A percentile compares a stretch with the other conserved stretches of the same genome.
phyloP scores from a whole-genome alignment of 495 filamentous ascomycete species.

The Aspergillus sclerotioniger region DNA sequence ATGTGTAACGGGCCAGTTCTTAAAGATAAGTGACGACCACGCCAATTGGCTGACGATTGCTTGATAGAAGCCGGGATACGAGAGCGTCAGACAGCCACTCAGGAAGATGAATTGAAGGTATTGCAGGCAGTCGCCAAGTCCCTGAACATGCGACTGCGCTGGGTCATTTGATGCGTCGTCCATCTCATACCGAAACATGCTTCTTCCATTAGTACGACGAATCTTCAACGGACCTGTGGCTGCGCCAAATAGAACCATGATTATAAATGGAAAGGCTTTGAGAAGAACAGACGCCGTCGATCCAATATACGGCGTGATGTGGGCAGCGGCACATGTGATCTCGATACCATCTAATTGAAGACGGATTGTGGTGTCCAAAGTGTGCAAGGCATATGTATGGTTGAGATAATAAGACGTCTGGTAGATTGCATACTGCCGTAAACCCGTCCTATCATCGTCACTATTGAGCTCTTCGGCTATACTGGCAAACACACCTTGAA shows the following conservation, averaged over 20 bases:
- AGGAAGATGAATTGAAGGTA: conserved; percentile 22
- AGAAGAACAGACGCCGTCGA: conserved; percentile 1
- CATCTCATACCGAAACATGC: conserved; percentile 18
- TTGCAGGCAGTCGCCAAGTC: conserved; percentile 15
- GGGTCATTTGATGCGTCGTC: conserved; percentile 8
- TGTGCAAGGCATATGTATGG: conserved; percentile 7
- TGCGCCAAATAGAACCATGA: conserved; percentile 14
- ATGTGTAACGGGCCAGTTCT: conserved; percentile 19
- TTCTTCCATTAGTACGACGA: conserved; percentile 6
- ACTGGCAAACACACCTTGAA: neutral
- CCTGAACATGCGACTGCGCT: conserved; percentile 11
- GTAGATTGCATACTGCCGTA: conserved; percentile 12
- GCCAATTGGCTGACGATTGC: conserved; percentile 9
- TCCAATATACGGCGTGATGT: conserved; percentile 18
- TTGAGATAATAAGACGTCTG: conserved; percentile 12
- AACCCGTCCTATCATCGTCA: neutral
- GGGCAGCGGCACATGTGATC: conserved; percentile 10
- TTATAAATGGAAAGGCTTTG: conserved; percentile 8
- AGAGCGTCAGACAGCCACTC: conserved; percentile 14
- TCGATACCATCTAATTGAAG: conserved; percentile 11
- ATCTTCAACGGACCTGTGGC: conserved; percentile 3
- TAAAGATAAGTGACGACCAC: conserved; percentile 20
- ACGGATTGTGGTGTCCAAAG: conserved; percentile 15
- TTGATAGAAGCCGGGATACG: conserved; percentile 18
- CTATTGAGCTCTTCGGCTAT: neutral